These are phyloP conservation scores for Senna tora DNA, from an alignment of 306 rosid genomes.

Conservation along the genomic window DNA sequence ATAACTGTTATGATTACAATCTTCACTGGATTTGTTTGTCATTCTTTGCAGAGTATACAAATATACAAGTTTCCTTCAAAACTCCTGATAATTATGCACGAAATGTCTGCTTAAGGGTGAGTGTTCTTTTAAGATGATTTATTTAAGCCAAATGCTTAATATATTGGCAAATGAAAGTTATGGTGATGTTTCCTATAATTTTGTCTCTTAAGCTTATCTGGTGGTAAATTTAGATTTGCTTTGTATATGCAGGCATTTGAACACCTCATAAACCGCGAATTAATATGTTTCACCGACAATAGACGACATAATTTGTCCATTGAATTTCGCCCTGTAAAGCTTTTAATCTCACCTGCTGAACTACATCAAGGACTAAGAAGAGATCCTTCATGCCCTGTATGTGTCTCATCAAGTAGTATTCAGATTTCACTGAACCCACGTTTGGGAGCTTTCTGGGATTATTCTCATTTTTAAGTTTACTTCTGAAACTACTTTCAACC, in stretches of 20 bases:
- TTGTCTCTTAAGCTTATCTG: slow-evolving; percentile 14
- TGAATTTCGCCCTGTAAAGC: slow-evolving; percentile 80
- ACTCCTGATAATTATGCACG: slow-evolving; percentile 67
- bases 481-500: slow-evolving; percentile 8
- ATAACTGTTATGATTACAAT: slow-evolving; percentile 15
- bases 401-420: slow-evolving; percentile 18
- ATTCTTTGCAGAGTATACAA: slow-evolving; percentile 75
- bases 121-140: slow-evolving; percentile 31
- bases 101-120: slow-evolving; percentile 80
- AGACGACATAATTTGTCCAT: slow-evolving; percentile 69
- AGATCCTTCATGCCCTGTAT: slow-evolving; percentile 73
- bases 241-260: slow-evolving; percentile 77
- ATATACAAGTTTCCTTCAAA: slow-evolving; percentile 62
- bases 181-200: slow-evolving; percentile 4
- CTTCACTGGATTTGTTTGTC: slow-evolving; percentile 32
- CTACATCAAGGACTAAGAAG: slow-evolving; percentile 73
- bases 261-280: slow-evolving; percentile 75
- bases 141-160: slow-evolving; percentile 9
- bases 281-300: slow-evolving; percentile 75
- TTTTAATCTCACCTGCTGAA: slow-evolving; percentile 62
- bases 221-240: slow-evolving; percentile 20
- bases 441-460: slow-evolving; percentile 20
- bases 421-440: slow-evolving; percentile 28
- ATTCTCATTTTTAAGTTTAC: slow-evolving; percentile 1
- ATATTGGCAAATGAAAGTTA: slow-evolving; percentile 23